A percentile compares a stretch with the other conserved stretches of the same genome.
Conservation (phyloP, 2,329 filamentous ascomycete genomes). For the Helotiales sp. region DNA sequence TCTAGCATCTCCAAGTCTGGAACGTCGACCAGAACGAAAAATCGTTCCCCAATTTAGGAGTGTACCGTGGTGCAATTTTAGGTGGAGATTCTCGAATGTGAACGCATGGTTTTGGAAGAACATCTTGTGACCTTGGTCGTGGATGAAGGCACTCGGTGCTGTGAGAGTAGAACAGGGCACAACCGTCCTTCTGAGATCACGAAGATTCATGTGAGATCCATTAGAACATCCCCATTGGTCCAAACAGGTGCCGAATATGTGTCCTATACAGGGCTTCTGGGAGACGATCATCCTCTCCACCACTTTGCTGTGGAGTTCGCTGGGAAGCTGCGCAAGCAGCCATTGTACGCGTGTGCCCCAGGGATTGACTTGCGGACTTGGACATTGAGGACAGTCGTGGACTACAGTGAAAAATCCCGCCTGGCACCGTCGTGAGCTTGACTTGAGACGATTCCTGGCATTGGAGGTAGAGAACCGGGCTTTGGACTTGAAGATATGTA, state of each 20-base stretch:
- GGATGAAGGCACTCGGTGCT: neutral
- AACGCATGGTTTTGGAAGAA: slow-evolving; percentile 17
- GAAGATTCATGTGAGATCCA: neutral
- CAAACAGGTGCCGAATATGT: slow-evolving; percentile 10
- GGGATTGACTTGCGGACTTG: neutral
- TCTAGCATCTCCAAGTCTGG: neutral
- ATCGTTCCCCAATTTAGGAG: neutral
- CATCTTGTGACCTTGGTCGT: slow-evolving; percentile 11
- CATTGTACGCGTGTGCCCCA: no score
- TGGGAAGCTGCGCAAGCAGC: neutral
- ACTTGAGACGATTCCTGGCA: neutral
- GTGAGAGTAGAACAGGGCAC: neutral
- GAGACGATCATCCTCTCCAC: neutral
- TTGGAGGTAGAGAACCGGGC: neutral
- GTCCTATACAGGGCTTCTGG: slow-evolving; percentile 1
- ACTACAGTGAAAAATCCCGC: neutral
- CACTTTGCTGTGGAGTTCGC: slow-evolving; percentile 9
- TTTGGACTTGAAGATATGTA: no score
- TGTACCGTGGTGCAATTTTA: neutral
- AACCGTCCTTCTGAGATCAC: neutral
- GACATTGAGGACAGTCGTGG: slow-evolving; percentile 9
- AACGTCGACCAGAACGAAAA: neutral
- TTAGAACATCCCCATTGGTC: slow-evolving; percentile 15
- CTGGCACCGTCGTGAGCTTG: no score
- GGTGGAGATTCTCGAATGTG: slow-evolving; percentile 4